These are phyloP conservation scores for Colletotrichum sp. DNA, from an alignment of 2,329 filamentous ascomycete genomes.

Conservation along the genomic window DNA sequence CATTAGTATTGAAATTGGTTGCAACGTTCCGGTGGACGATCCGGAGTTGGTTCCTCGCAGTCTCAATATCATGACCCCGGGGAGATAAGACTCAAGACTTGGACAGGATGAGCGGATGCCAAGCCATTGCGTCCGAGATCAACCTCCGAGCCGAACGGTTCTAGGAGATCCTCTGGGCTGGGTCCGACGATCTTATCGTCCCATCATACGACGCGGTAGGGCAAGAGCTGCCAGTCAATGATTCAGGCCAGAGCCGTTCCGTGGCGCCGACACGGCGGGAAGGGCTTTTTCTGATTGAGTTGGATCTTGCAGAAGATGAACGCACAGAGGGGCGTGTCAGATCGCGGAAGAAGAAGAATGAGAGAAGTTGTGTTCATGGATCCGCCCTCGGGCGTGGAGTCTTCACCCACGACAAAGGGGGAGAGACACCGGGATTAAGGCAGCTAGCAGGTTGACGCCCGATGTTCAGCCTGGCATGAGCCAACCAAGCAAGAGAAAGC, in stretches of 20 bases:
- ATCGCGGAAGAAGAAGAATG: background rate
- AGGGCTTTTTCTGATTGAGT: slow-evolving; percentile 10
- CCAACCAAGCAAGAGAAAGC: background rate
- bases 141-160: slow-evolving; percentile 7
- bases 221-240: background rate
- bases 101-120: background rate
- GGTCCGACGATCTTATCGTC: background rate
- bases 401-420: background rate
- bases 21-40: background rate
- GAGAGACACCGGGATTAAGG: background rate
- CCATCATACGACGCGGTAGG: background rate
- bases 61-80: background rate
- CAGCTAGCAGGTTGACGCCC: background rate
- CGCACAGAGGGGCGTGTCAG: slow-evolving; percentile 1
- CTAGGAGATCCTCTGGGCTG: background rate
- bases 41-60: background rate
- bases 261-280: background rate
- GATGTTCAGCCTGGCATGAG: background rate
- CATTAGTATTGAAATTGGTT: background rate
- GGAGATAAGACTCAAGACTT: background rate
- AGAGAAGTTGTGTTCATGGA: background rate
- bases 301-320: slow-evolving; percentile 14
- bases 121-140: background rate
- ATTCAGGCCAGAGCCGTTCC: background rate
- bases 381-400: background rate